Base-by-base conservation (phyloP, 2,329 filamentous ascomycete species). In the Calonectria leucothoes region DNA sequence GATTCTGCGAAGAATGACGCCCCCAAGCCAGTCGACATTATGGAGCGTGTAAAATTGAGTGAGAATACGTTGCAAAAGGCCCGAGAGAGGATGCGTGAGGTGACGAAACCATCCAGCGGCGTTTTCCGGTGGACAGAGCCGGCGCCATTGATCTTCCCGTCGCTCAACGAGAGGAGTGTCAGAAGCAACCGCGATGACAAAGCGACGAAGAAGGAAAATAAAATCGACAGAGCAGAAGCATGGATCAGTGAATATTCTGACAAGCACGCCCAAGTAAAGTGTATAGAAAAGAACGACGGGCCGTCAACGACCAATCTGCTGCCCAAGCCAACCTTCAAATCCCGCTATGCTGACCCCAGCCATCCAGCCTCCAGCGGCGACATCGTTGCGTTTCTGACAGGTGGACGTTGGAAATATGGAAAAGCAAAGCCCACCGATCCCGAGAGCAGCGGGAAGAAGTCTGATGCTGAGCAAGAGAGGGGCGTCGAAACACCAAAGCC, bases 81-180 rank as follows among this genome's bases (percentile, higher is more conserved):
- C 37, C 11, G 65, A 63, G 0, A 51, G 68, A 55, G 64, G 29
- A 11, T 72, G 51, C 12, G 63, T 23, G 67, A 73, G 2, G 67
- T 71, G 23, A 66, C 77, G 7, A 68, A 73, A 5, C 70, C 51
- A 14, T 77, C 65, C 1, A 73, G 37, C 3, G 69, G 75, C 6
- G 66, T 66, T 11, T 88, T 88, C 12, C 82, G 86, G 31, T 81
- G 85, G 39, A 86, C 86, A 0, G 84, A 89, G 57, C 81, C 85
- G 2, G 89, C 89, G 3, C 86, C 88, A 0, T 82, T 91, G 5
- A 77, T 89, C 7, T 90, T 87, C 66, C 89, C 88, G 0, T 81
- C 80, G 4, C 81, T 88, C 1, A 85, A 89, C 45, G 55, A 39
- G 12, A 23, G n/a, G 33, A 71, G 74, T 17, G 20, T 39, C 15